Conservation (phyloP, 768 basidiomycete species). For the Tylopilus vinaceipallidus region DNA sequence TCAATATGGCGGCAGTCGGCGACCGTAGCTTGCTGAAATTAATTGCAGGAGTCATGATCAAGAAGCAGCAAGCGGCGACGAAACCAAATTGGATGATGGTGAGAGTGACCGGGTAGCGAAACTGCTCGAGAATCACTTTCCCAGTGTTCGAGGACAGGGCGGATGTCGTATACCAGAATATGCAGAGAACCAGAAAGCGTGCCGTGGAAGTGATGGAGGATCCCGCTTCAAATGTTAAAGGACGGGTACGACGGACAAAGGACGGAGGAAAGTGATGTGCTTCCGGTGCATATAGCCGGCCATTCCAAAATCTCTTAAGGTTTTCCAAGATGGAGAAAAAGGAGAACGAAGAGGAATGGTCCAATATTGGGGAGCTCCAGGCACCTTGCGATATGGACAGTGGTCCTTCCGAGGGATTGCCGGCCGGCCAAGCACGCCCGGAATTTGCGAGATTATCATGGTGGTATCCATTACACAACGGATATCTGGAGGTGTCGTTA, state of each 20-base stretch:
- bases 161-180: conserved; percentile 90
- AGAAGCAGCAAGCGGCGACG: conserved; percentile 80
- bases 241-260: conserved; percentile 25
- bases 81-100: conserved; percentile 98
- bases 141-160: conserved; percentile 96
- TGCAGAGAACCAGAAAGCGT: conserved; percentile 77
- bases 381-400: conserved; percentile 6
- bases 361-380: conserved; percentile 5
- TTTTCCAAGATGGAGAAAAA: conserved; percentile 11
- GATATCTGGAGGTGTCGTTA: conserved; percentile 15
- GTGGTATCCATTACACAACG: conserved; percentile 16
- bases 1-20: conserved; percentile 72
- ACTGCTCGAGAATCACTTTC: conserved; percentile 90
- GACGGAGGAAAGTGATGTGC: conserved; percentile 21
- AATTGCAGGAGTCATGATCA: conserved; percentile 76
- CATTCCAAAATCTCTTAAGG: conserved; percentile 19
- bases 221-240: conserved; percentile 14
- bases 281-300: conserved; percentile 13
- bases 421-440: conserved; percentile 26
- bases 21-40: conserved; percentile 64
- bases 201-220: conserved; percentile 30
- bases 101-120: conserved; percentile 92
- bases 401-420: conserved; percentile 13
- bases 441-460: conserved; percentile 14
- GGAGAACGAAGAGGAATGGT: conserved; percentile 6